These are phyloP conservation scores for Xanthoceras sorbifolium DNA, from an alignment of 345 rosid species.

Conservation along the genomic window DNA sequence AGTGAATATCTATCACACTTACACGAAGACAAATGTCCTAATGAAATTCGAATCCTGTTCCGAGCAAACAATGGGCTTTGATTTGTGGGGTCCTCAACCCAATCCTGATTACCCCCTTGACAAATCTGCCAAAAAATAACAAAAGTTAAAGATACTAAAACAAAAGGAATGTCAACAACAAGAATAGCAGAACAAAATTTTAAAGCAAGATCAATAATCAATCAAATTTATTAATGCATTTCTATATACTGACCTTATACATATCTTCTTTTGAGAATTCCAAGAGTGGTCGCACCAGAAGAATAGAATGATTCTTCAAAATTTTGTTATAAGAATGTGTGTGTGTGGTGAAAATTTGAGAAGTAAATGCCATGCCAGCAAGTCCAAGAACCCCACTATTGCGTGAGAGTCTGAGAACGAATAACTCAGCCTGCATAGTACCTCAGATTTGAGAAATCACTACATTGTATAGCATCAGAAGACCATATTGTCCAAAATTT, in stretches of 20 bases:
- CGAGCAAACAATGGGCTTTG: slow-evolving; percentile 69
- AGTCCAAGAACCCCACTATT: slow-evolving; percentile 95
- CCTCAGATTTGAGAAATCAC: slow-evolving; percentile 28
- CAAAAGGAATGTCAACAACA: background rate
- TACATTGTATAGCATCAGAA: background rate
- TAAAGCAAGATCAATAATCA: background rate
- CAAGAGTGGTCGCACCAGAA: slow-evolving; percentile 77
- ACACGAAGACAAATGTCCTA: slow-evolving; percentile 62
- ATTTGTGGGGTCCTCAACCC: slow-evolving; percentile 97
- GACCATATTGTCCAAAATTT: background rate
- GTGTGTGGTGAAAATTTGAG: slow-evolving; percentile 55
- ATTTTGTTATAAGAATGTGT: slow-evolving; percentile 31
- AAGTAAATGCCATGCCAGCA: slow-evolving; percentile 82
- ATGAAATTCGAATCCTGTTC: slow-evolving; percentile 76
- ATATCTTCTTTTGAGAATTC: slow-evolving; percentile 76
- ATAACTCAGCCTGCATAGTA: slow-evolving; percentile 79
- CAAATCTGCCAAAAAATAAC: slow-evolving; percentile 58
- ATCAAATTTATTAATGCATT: background rate
- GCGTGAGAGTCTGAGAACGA: slow-evolving; percentile 87
- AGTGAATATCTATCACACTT: slow-evolving; percentile 32
- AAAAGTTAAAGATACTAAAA: background rate
- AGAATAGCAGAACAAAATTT: background rate
- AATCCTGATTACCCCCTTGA: slow-evolving; percentile 43
- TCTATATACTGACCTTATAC: slow-evolving; percentile 59
- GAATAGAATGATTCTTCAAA: slow-evolving; percentile 46